These are phyloP conservation scores for Rhododendron simsii DNA, from an alignment of 148 eudicot species.

Conservation along the genomic window DNA sequence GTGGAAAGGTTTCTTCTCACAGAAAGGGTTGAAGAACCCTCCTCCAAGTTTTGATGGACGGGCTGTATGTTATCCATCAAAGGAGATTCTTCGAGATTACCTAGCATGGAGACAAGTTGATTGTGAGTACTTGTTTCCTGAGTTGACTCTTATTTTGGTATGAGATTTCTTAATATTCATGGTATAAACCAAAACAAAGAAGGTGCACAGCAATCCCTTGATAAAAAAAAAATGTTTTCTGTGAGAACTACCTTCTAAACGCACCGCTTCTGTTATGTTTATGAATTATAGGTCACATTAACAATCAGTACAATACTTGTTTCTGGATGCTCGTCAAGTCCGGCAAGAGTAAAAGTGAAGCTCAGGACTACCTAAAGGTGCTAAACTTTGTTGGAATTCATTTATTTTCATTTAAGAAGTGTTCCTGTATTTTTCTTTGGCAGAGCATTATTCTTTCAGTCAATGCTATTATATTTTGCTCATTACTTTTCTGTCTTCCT, in stretches of 20 bases:
- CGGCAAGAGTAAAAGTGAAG: constrained; percentile 66
- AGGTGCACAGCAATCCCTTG: background rate
- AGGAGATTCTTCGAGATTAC: constrained; percentile 69
- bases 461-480: background rate
- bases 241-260: background rate
- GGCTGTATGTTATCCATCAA: constrained; percentile 82
- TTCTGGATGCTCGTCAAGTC: constrained; percentile 89
- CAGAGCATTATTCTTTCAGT: background rate
- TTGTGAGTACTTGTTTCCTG: constrained; percentile 43
- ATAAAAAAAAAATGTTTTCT: background rate
- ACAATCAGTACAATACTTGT: constrained; percentile 93
- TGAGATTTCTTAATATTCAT: background rate
- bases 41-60: constrained; percentile 96
- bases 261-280: background rate
- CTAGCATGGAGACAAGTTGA: constrained; percentile 97
- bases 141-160: background rate
- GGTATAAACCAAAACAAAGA: background rate
- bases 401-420: background rate
- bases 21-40: constrained; percentile 49
- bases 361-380: constrained; percentile 70
- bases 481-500: background rate
- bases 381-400: background rate
- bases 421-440: background rate
- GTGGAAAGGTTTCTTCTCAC: constrained; percentile 70
- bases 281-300: constrained; percentile 64